Evolutionary conservation across 331 rosid species (phyloP).

Genomic region (Dryas integrifolia): DNA sequence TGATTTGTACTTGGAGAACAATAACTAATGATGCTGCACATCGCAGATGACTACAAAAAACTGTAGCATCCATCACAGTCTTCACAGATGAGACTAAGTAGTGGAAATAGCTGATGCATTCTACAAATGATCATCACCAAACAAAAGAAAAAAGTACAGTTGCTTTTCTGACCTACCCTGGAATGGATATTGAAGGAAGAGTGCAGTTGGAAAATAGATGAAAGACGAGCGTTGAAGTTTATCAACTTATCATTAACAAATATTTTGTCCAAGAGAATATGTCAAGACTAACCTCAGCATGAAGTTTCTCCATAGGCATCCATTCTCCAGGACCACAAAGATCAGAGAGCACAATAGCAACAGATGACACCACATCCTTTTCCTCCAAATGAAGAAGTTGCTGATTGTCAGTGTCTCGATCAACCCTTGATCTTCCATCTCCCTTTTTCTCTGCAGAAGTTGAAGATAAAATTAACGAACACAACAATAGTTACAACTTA

Average conservation of each 20-base stretch:
- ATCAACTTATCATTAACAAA: neutral
- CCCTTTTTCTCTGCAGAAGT: slow-evolving; percentile 70
- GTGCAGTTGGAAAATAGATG: neutral
- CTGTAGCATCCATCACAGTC: no score
- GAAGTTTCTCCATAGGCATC: slow-evolving; percentile 99
- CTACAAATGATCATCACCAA: neutral
- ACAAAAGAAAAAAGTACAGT: neutral
- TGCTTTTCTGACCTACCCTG: neutral
- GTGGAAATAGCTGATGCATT: slow-evolving; percentile 1
- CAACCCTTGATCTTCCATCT: slow-evolving; percentile 83
- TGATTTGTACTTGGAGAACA: neutral
- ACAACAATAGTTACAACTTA: neutral
- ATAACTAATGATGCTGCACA: neutral
- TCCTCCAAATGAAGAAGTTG: slow-evolving; percentile 90
- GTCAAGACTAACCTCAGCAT: slow-evolving; percentile 64
- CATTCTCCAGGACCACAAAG: slow-evolving; percentile 99
- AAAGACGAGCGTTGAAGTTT: neutral
- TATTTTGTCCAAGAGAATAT: neutral
- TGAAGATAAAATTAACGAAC: slow-evolving; percentile 15
- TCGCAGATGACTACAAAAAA: neutral
- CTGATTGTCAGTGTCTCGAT: slow-evolving; percentile 83
- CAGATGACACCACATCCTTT: slow-evolving; percentile 96
- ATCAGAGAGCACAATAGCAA: slow-evolving; percentile 93
- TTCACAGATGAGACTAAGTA: neutral
- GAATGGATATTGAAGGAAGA: neutral